Evolutionary conservation across 495 filamentous ascomycete genomes (phyloP), one percentile per base, ranked within the genome.

Genomic region (Articulospora tetracladia): DNA sequence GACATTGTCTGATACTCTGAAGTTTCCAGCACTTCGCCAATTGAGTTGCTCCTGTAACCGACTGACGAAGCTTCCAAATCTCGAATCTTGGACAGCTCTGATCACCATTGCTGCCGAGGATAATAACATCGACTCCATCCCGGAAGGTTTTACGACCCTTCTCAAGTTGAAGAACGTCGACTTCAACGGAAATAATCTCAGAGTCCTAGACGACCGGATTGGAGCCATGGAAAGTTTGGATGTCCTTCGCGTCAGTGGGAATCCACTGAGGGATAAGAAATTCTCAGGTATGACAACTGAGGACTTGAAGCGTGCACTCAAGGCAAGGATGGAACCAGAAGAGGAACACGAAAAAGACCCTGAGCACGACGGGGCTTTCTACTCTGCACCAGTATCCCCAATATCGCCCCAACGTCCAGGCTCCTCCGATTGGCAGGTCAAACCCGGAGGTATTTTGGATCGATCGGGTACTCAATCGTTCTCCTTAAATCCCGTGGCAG

Each of bases 181-280:
- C 69, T 84, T 98, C 58, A 88, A 89, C 8, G 86, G 85, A 48
- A 99, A 99, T 69, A 82, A 91, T 60, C 79, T 98, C 17, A 85
- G 81, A 7, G 73, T 81, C 20, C 66, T 98, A 32, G 91, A 95
- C 62, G 80, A 89, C 12, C 82, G 82, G 64, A 83, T 98, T 58
- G 90, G 89, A 6, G 72, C 83, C 26, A 96, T 98, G 90, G 83
- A 91, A 3, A 86, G 73, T 52, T 76, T 98, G 10, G 77, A 81
- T 10, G 85, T 83, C 58, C 79, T 97, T 39, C 83, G 83, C 12
- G 77, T 98, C 34, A 84, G 85, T 48, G 91, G 90, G 15, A 98
- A 98, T 67, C 94, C 94, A 4, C 73, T 98, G 13, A 77, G 87
- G 47, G 92, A 97, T 64, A 91, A 89, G 64, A 95, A 89, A 69